Conservation (phyloP, 257 asterid species). For the Gardenia jasminoides region DNA sequence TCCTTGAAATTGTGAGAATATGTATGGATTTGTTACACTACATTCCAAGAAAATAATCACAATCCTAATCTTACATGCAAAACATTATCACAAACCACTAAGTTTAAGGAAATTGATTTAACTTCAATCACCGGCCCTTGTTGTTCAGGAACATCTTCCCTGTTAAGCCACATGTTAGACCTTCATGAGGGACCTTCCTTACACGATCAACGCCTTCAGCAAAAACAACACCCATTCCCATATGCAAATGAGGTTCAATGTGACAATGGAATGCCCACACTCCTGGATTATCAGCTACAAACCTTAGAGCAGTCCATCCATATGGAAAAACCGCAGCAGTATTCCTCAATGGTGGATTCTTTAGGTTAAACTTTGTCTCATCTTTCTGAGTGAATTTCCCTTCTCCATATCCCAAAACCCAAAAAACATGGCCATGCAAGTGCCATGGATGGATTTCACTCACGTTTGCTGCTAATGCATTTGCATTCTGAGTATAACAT, state of each 20-base stretch:
- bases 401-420: slow-evolving; percentile 79
- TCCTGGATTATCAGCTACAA: slow-evolving; percentile 76
- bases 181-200: slow-evolving; percentile 44
- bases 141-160: slow-evolving; percentile 29
- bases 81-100: no score
- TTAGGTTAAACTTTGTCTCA: slow-evolving; percentile 42
- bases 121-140: slow-evolving; percentile 9
- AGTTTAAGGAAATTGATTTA: not conserved
- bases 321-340: slow-evolving; percentile 62
- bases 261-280: slow-evolving; percentile 91
- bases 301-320: slow-evolving; percentile 87
- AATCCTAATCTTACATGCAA: not conserved
- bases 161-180: slow-evolving; percentile 58
- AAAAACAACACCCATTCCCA: slow-evolving; percentile 83
- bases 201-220: slow-evolving; percentile 54
- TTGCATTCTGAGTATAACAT: slow-evolving; percentile 78
- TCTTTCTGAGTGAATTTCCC: slow-evolving; percentile 53
- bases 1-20: no score
- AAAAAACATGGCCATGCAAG: slow-evolving; percentile 80
- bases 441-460: slow-evolving; percentile 96
- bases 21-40: not conserved
- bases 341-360: slow-evolving; percentile 65
- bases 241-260: slow-evolving; percentile 70
- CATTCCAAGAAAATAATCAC: not conserved
- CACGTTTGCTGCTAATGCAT: slow-evolving; percentile 41